phyloP scores from a whole-genome alignment of 805 yeast species.

The Kuraishia capsulata region DNA sequence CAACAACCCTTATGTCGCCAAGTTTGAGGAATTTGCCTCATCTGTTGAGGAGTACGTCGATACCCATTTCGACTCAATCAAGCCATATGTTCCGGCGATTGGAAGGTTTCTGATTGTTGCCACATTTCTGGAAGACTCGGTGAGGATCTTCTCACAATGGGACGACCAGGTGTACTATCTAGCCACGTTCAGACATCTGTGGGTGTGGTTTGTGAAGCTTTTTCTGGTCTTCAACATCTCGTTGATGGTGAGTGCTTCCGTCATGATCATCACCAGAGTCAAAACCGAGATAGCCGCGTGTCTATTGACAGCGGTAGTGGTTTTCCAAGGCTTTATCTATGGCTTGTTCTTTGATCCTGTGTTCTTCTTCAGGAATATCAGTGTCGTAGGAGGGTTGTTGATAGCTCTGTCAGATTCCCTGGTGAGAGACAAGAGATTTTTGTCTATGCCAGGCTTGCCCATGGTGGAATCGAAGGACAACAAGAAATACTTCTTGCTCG shows the following conservation, averaged over 20 bases:
- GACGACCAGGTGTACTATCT: constrained; percentile 80
- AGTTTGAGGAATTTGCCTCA: constrained; percentile 43
- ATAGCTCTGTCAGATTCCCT: constrained; percentile 82
- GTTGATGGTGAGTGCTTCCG: constrained; percentile 67
- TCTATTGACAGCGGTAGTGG: constrained; percentile 59
- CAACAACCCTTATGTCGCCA: constrained; percentile 19
- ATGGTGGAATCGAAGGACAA: constrained; percentile 62
- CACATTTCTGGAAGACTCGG: constrained; percentile 84
- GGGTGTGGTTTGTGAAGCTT: constrained; percentile 67
- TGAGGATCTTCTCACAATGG: constrained; percentile 85
- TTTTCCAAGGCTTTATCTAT: constrained; percentile 79
- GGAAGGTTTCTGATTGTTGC: constrained; percentile 90
- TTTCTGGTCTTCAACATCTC: constrained; percentile 57
- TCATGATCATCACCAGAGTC: constrained; percentile 60
- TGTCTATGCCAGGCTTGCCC: constrained; percentile 68
- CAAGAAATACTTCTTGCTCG: constrained; percentile 74
- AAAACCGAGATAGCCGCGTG: constrained; percentile 63
- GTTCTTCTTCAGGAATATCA: constrained; percentile 78
- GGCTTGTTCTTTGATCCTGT: constrained; percentile 76
- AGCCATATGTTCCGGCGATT: constrained; percentile 75
- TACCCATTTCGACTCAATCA: constrained; percentile 39
- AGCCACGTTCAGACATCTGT: constrained; percentile 69
- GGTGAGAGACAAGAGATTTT: constrained; percentile 62
- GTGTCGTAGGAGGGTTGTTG: constrained; percentile 87
- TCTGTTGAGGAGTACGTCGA: constrained; percentile 47